Base-by-base conservation (phyloP, 768 basidiomycete species). In the Cystofilobasidium bisporidii region DNA sequence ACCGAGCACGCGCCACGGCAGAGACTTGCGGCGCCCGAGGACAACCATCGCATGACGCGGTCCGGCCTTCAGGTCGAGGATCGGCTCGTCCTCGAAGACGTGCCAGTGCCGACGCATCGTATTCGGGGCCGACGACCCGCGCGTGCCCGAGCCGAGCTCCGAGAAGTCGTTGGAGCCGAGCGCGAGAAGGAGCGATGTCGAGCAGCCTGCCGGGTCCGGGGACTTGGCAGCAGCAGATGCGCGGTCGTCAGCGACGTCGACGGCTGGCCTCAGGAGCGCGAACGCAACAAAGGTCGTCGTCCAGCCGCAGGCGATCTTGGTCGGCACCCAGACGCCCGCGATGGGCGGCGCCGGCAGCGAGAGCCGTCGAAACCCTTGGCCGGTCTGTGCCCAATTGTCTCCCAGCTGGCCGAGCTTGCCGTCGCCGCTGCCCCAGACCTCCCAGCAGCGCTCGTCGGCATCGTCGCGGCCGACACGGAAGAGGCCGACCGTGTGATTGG, bases 101-200 rank as follows among this genome's bases (percentile, higher is more conserved):
- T 56, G 53, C 53, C 53, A 56, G 53, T 28, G 26, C 28, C 30
- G 30, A 32, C 10, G 18, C 28, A 15, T 1, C 28, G 26, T 11
- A 15, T 11, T 30, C 8, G 26, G 28, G 28, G 36, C 36, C 6
- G 6, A 6, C 36, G 36, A 5, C 45, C 53, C 53, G 30, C 53
- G 53, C 14, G 22, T 30, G 28, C 53, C 53, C 4, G 53, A 2
- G 11, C 53, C 53, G 28, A 56, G 53, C 30, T 56, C 53, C 5
- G 53, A 56, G 30, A 56, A 56, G 53, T 56, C 53, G 53, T 56
- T 56, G 1, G 53, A 56, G 14, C 53, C 64, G n/a, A 83, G 83
- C 40, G 75, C 72, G 20, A 73, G 75, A 26, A 45, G 79, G 28
- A 76, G 79, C 36, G 76, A 77, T 71, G 73, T 73, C 17, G 75